These are phyloP conservation scores for Monilinia fructicola DNA, from an alignment of 2,329 filamentous ascomycete genomes.

Conservation along the genomic window DNA sequence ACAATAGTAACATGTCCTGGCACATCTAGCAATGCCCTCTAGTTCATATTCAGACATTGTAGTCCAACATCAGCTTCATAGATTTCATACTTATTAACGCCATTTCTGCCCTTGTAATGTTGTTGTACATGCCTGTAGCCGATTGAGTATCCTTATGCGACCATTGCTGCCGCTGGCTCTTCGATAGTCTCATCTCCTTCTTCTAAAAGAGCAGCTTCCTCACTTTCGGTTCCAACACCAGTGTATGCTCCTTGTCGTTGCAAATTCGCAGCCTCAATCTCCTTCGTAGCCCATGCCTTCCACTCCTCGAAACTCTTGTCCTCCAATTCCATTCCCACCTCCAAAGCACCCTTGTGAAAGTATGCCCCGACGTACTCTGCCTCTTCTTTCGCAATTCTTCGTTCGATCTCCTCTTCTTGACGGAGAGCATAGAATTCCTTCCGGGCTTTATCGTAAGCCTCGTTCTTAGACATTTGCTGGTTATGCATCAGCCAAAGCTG, in stretches of 20 bases:
- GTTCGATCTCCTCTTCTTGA: slow-evolving; percentile 78
- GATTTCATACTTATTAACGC: slow-evolving; percentile 17
- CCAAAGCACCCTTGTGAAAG: slow-evolving; percentile 75
- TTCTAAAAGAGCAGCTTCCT: slow-evolving; percentile 25
- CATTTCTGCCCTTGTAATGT: slow-evolving; percentile 6
- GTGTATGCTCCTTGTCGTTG: slow-evolving; percentile 47
- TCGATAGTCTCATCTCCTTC: slow-evolving; percentile 11
- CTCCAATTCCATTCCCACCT: slow-evolving; percentile 81
- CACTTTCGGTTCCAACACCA: slow-evolving; percentile 45
- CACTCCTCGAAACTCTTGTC: slow-evolving; percentile 77
- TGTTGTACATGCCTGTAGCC: slow-evolving; percentile 12
- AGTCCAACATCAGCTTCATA: neutral
- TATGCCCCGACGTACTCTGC: slow-evolving; percentile 81
- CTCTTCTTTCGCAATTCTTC: slow-evolving; percentile 82
- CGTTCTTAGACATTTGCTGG: slow-evolving; percentile 55
- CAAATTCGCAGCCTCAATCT: slow-evolving; percentile 47
- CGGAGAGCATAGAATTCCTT: slow-evolving; percentile 88
- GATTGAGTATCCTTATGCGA: slow-evolving; percentile 15
- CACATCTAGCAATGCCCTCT: neutral
- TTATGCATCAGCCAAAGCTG: slow-evolving; percentile 82
- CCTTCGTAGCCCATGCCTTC: slow-evolving; percentile 71
- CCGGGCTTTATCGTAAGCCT: slow-evolving; percentile 83
- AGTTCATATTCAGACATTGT: neutral
- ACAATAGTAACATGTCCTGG: neutral
- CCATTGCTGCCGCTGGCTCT: neutral